Conservation (phyloP, 1,284 basidiomycete genomes). For the Ustilago curta region DNA sequence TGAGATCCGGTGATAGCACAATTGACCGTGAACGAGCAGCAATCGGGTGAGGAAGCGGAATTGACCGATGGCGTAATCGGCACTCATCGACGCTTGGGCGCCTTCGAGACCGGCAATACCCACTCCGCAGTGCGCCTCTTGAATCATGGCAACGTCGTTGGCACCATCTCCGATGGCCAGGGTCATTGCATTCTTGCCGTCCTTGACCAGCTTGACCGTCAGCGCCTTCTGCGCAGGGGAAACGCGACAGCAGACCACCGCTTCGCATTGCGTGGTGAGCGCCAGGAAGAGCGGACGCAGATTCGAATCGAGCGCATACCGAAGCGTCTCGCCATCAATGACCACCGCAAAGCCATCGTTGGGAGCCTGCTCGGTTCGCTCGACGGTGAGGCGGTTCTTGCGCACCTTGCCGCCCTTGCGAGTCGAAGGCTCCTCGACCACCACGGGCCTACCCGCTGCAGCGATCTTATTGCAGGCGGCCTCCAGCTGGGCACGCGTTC, state of each 20-base stretch:
- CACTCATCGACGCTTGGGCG: constrained; percentile 97
- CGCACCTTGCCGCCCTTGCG: constrained; percentile 44
- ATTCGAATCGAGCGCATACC: constrained; percentile 81
- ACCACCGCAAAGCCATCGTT: constrained; percentile 84
- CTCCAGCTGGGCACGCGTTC: constrained; percentile 87
- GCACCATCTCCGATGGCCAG: constrained; percentile 96
- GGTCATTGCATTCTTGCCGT: constrained; percentile 94
- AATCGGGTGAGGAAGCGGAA: constrained; percentile 92
- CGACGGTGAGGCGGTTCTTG: constrained; percentile 49
- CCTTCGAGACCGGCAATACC: constrained; percentile 94
- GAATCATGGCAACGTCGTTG: constrained; percentile 97
- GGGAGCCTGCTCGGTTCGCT: constrained; percentile 45
- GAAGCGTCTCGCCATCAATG: constrained; percentile 93
- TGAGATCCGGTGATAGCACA: constrained; percentile 96
- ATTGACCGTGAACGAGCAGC: constrained; percentile 91
- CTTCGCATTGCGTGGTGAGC: constrained; percentile 93
- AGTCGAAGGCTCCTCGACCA: constrained; percentile 44
- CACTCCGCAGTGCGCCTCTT: constrained; percentile 96
- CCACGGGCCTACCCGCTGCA: constrained; percentile 77
- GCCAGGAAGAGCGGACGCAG: constrained; percentile 89
- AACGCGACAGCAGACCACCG: constrained; percentile 96
- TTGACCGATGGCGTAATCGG: constrained; percentile 97
- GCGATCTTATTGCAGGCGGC: constrained; percentile 94
- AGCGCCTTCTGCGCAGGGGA: constrained; percentile 95
- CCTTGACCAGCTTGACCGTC: constrained; percentile 94